These are phyloP conservation scores for Globisporangium rhizosaccharum DNA, from an alignment of 352 stramenopile genomes.

Conservation along the genomic window DNA sequence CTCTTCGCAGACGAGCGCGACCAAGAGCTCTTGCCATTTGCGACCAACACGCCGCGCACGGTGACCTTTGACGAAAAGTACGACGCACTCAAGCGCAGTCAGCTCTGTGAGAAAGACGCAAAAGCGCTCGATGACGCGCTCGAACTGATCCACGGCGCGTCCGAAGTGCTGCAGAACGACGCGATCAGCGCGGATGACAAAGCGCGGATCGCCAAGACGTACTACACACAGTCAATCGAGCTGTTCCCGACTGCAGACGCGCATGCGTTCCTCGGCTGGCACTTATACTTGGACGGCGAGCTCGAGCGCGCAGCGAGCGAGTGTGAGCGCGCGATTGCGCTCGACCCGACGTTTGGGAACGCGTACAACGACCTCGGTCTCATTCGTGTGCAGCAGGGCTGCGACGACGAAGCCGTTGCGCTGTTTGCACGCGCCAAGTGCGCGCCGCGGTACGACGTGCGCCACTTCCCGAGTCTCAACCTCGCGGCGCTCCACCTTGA, in stretches of 20 bases:
- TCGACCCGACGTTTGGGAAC: slow-evolving; percentile 68
- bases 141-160: slow-evolving; percentile 49
- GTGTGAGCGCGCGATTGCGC: slow-evolving; percentile 50
- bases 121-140: slow-evolving; percentile 39
- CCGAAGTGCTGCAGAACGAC: slow-evolving; percentile 38
- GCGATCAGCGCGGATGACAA: slow-evolving; percentile 36
- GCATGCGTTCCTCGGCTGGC: slow-evolving; percentile 61
- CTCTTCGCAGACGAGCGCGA: slow-evolving; percentile 47
- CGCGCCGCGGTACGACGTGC: slow-evolving; percentile 58
- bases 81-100: slow-evolving; percentile 25
- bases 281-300: slow-evolving; percentile 59
- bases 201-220: slow-evolving; percentile 53
- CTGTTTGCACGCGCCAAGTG: slow-evolving; percentile 62
- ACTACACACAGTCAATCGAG: slow-evolving; percentile 65
- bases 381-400: slow-evolving; percentile 55
- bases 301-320: slow-evolving; percentile 45
- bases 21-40: slow-evolving; percentile 33
- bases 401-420: slow-evolving; percentile 43
- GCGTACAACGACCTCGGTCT: slow-evolving; percentile 70
- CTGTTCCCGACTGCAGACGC: slow-evolving; percentile 62
- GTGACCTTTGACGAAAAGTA: slow-evolving; percentile 56
- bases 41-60: slow-evolving; percentile 14
- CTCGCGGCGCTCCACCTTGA: slow-evolving; percentile 58
- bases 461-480: slow-evolving; percentile 63
- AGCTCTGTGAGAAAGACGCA: slow-evolving; percentile 13